Percentiles rank a stretch among this genome's conserved stretches.
Conservation (phyloP, 257 asterid genomes). For the Asclepias syriaca region DNA sequence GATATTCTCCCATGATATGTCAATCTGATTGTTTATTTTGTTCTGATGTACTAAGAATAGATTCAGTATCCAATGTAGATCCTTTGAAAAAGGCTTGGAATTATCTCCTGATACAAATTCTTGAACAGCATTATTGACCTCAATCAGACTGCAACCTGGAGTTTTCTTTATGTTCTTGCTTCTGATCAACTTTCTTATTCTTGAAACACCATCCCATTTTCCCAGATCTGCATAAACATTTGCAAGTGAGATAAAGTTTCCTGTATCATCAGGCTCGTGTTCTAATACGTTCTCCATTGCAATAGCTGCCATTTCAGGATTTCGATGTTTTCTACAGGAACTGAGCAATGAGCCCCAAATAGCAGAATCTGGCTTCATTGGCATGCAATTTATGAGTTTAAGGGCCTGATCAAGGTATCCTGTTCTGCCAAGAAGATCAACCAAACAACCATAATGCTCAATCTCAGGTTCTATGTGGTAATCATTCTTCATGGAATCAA, state of each 20-base stretch:
- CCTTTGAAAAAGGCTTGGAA: slow-evolving; percentile 44
- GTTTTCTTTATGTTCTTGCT: slow-evolving; percentile 58
- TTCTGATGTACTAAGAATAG: slow-evolving; percentile 43
- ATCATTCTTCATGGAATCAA: slow-evolving; percentile 46
- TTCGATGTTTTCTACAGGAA: slow-evolving; percentile 54
- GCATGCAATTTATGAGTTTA: slow-evolving; percentile 48
- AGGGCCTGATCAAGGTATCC: slow-evolving; percentile 61
- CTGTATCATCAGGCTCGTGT: slow-evolving; percentile 65
- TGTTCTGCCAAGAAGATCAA: slow-evolving; percentile 65
- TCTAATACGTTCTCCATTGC: slow-evolving; percentile 55
- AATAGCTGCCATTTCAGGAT: slow-evolving; percentile 52
- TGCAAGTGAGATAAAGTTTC: slow-evolving; percentile 62
- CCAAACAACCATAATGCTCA: slow-evolving; percentile 71
- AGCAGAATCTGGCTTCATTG: slow-evolving; percentile 57
- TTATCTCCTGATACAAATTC: slow-evolving; percentile 62
- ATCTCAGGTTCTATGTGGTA: slow-evolving; percentile 49
- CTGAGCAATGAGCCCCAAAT: slow-evolving; percentile 82
- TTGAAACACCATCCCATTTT: slow-evolving; percentile 72
- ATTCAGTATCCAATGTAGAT: slow-evolving; percentile 37
- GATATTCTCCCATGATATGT: slow-evolving; percentile 3
- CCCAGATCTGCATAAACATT: slow-evolving; percentile 70
- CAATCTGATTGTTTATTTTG: slow-evolving; percentile 19
- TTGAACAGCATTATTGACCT: slow-evolving; percentile 48
- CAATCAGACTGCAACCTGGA: slow-evolving; percentile 63
- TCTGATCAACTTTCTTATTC: slow-evolving; percentile 53